Evolutionary conservation across 2,329 filamentous ascomycete genomes (phyloP).

Genomic region (Hypocrella siamensis): DNA sequence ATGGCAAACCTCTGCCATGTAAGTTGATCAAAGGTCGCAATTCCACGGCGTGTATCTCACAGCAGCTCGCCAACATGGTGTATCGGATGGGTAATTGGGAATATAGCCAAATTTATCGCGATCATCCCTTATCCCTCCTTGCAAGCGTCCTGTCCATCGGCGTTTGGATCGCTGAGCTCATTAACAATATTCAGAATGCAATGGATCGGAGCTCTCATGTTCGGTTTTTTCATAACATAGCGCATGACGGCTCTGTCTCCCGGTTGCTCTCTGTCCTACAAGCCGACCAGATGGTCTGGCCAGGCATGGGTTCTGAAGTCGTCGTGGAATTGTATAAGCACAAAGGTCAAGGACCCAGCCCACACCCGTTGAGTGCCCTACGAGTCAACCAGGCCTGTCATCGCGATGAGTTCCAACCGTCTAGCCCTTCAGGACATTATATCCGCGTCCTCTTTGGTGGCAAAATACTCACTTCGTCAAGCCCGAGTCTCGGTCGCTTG

Average conservation of each 20-base stretch:
- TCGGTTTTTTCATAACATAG: constrained; percentile 60
- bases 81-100: constrained; percentile 70
- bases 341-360: constrained; percentile 7
- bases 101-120: constrained; percentile 65
- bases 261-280: constrained; percentile 55
- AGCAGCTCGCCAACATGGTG: constrained; percentile 47
- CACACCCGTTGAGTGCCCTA: constrained; percentile 3
- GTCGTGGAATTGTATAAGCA: constrained; percentile 57
- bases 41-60: constrained; percentile 43
- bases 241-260: constrained; percentile 62
- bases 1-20: constrained; percentile 58
- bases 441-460: constrained; percentile 60
- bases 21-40: constrained; percentile 28
- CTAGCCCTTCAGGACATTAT: constrained; percentile 22
- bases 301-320: constrained; percentile 66
- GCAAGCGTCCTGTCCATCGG: constrained; percentile 49
- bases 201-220: constrained; percentile 22
- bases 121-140: constrained; percentile 42
- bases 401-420: constrained; percentile 11
- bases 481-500: constrained; percentile 49
- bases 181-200: constrained; percentile 43
- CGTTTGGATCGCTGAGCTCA: constrained; percentile 60
- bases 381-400: constrained; percentile 10
- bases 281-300: constrained; percentile 65
- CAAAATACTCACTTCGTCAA: constrained; percentile 48